Base-by-base conservation (phyloP, 345 rosid species). In the Firmiana major region DNA sequence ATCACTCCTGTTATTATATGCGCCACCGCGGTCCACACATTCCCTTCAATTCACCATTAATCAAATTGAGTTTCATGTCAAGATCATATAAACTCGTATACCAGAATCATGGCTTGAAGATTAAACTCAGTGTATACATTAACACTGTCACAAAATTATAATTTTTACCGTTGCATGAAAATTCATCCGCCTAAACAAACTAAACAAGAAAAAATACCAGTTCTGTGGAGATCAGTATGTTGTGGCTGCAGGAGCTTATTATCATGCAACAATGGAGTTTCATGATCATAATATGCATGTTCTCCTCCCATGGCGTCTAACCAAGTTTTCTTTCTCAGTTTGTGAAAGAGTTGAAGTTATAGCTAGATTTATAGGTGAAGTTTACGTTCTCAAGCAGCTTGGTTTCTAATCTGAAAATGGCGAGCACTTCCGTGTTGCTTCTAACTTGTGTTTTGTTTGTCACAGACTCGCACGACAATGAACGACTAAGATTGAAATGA, bases 1-100 rank as follows among this genome's bases (percentile, higher is more conserved):
- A 87, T 87, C 17, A 87, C 87, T 9, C 80, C 88, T 1, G 90
- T 85, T 48, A 87, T 87, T 77, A 87, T 79, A 76, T 87, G 87
- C 6, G 88, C 88, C 80, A 82, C 83, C 6, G 87, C 89, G 16
- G 87, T 87, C 89, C 89, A 87, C 59, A 75, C 9, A 19, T 63
- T 79, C 59, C 89, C 86, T 86, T 65, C 79, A 80, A 73, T 13
- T 3, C 16, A 16, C 9, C 42, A 36, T 42, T 31, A 66, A 40
- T 34, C 45, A 3, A 4, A 36, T 36, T 5, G 40, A 36, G 40
- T 36, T 4, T 36, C 68, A 63, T 9, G 19, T 63, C 40, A 31
- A 31, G 36, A 31, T 31, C n/a, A n/a, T n/a, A 31, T 31, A 31
- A 31, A 31, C 36, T 16, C 10, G 8, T 8, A 42, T 42, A 42